Evolutionary conservation across 192 early-diverging fungal genomes (phyloP).

Genomic region (Entophlyctis luteolus): DNA sequence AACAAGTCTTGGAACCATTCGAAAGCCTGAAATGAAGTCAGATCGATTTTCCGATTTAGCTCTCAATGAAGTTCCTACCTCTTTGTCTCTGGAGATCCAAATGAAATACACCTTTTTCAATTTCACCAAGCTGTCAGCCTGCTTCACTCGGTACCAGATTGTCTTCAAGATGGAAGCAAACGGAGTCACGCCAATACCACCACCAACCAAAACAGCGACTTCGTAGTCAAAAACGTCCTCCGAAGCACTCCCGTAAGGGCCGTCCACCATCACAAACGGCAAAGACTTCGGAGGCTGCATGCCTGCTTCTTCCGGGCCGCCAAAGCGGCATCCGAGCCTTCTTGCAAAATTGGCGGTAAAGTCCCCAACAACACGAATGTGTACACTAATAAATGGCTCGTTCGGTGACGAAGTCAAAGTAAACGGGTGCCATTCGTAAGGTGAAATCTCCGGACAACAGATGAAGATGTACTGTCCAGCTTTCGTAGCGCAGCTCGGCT

Average conservation of each 20-base stretch:
- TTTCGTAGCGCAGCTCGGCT: slow-evolving; percentile 53
- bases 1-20: slow-evolving; percentile 88
- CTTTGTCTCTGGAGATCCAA: slow-evolving; percentile 80
- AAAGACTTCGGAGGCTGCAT: slow-evolving; percentile 46
- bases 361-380: slow-evolving; percentile 74
- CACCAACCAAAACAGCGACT: slow-evolving; percentile 70
- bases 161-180: slow-evolving; percentile 80
- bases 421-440: slow-evolving; percentile 79
- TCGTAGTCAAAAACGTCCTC: slow-evolving; percentile 84
- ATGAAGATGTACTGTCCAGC: slow-evolving; percentile 81
- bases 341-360: slow-evolving; percentile 69
- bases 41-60: too few species aligned
- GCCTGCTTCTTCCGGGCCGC: slow-evolving; percentile 38
- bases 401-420: slow-evolving; percentile 80
- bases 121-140: slow-evolving; percentile 43
- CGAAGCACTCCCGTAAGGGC: slow-evolving; percentile 72
- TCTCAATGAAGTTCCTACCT: slow-evolving; percentile 36
- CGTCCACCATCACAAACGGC: slow-evolving; percentile 71
- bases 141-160: slow-evolving; percentile 69
- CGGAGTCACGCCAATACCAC: slow-evolving; percentile 81
- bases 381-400: slow-evolving; percentile 70
- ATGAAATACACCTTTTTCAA: slow-evolving; percentile 84
- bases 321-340: slow-evolving; percentile 64
- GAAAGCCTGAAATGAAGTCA: slow-evolving; percentile 49
- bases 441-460: slow-evolving; percentile 68